Evolutionary conservation across 176 grass and related monocot species (phyloP), one percentile per base, ranked within the genome.

Genomic region (Stipa capillata): DNA sequence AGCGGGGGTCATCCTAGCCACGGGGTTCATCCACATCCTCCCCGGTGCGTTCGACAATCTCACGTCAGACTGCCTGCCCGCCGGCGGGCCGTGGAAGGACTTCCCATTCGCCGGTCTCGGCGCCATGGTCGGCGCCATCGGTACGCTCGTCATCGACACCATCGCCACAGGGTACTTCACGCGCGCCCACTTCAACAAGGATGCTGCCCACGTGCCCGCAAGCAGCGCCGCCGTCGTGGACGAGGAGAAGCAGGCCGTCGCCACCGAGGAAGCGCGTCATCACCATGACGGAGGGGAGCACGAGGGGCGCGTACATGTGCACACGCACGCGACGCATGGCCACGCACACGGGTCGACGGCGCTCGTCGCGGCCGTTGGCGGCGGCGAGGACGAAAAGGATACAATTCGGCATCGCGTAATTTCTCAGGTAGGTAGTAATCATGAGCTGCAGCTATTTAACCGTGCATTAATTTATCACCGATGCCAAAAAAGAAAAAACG

Each of bases 41-140:
- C 84, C 89, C 4, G 89, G 87, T 37, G 89, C 85, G 3, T 91
- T 91, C 76, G 85, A 84, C 0, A 75, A 84, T 37, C 86, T 92
- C 44, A 37, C 21, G 18, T 82, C 84, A 3, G 1, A 8, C 0
- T 90, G 91, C 60, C 80, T 93, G 20, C 39, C 70, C 4, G 25
- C 6, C 33, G 23, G 6, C 7, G 71, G 53, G 23, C 80, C 84
- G 1, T 93, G 91, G 91, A 3, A 56, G 63, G 1, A 24, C 4
- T 93, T 93, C 21, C 90, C 90, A 0, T 93, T 93, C 80, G 90
- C 87, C 0, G 87, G 90, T 0, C 53, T 93, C 41, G 85, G 72
- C 0, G 91, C 91, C 65, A 93, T 93, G 91, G 72, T 90, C 28
- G 88, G 72, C 58, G 91, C 88, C 52, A 79, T 93, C 31, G 88